Evolutionary conservation across 257 asterid species (phyloP), one percentile per base, ranked within the genome.

Genomic region (Nicotiana benthamiana): DNA sequence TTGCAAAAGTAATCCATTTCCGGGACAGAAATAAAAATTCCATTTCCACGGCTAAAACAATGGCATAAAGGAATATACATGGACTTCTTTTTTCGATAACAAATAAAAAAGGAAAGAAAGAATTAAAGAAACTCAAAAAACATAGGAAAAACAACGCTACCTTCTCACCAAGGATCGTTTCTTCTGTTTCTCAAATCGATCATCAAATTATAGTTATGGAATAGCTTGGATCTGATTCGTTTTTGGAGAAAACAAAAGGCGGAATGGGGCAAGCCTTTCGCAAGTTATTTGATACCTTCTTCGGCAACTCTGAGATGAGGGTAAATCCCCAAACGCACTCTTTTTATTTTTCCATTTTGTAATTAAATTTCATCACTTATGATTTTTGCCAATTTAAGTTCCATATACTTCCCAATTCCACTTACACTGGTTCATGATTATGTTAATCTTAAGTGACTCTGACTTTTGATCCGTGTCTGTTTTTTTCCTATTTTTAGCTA

Each of bases 221-320:
- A 11, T 68, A 68, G 34, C 57, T 72, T 72, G 15, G 60, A 72
- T 72, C 82, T 27, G 77, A 79, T 64, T 64, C 76, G 22, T 65
- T 70, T 70, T 70, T 40, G 32, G 28, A 40, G 53, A 34, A n/a
- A 68, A 15, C 6, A 68, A 61, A 36, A 26, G 80, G 64, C 20
- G 40, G 22, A 75, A 96, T 96, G 99, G 99, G 99, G 60, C 98
- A 94, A 87, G 92, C 99, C 75, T 94, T 96, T 84, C 97, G 98
- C 88, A 96, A 94, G 85, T 98, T 96, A 86, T 96, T 96, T 86
- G 99, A 96, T 84, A 80, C 94, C 80, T 92, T 96, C 91, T 96
- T 96, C 87, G 97, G 98, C 86, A 94, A 94, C 90, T 88, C 97
- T 56, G 99, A 96, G 97, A 93, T 94, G 99, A 93, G 99, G 85